Conservation (phyloP, 192 early-diverging fungal species). For the Podochytrium sp. region DNA sequence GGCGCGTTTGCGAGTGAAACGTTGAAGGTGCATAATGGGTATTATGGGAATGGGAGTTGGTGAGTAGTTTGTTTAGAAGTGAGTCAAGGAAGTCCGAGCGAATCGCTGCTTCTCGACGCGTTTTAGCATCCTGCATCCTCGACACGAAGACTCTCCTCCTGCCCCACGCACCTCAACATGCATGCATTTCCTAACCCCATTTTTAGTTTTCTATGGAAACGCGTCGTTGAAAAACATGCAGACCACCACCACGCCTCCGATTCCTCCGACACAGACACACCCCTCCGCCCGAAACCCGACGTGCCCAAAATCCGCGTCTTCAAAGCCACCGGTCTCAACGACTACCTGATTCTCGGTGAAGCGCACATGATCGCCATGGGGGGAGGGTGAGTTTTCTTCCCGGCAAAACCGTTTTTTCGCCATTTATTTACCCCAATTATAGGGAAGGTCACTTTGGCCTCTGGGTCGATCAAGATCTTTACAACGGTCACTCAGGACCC, state of each 20-base stretch:
- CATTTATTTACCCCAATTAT: neutral
- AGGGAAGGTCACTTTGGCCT: constrained; percentile 58
- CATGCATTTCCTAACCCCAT: neutral
- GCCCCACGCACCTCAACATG: neutral
- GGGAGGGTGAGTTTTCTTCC: constrained; percentile 38
- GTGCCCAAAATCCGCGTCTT: constrained; percentile 26
- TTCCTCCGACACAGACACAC: neutral
- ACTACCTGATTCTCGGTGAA: constrained; percentile 44
- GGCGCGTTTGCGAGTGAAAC: constrained; percentile 50
- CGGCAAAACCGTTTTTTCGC: neutral
- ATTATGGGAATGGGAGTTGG: constrained; percentile 53
- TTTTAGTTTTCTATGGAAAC: constrained; percentile 4
- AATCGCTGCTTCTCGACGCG: neutral
- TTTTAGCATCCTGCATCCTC: neutral
- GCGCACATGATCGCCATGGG: constrained; percentile 47
- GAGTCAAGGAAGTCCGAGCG: neutral
- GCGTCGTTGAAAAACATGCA: neutral
- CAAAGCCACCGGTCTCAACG: constrained; percentile 47
- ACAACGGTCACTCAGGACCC: constrained; percentile 52
- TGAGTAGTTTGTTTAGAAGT: constrained; percentile 16
- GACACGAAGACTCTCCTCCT: neutral
- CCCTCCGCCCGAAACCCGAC: neutral
- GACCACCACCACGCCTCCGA: neutral
- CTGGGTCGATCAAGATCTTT: constrained; percentile 54
- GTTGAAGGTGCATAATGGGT: constrained; percentile 36